Percentiles rank a stretch among this genome's conserved stretches.
phyloP scores from a whole-genome alignment of 139 green algal genomes.

The Protoeuglena noctilucae region DNA sequence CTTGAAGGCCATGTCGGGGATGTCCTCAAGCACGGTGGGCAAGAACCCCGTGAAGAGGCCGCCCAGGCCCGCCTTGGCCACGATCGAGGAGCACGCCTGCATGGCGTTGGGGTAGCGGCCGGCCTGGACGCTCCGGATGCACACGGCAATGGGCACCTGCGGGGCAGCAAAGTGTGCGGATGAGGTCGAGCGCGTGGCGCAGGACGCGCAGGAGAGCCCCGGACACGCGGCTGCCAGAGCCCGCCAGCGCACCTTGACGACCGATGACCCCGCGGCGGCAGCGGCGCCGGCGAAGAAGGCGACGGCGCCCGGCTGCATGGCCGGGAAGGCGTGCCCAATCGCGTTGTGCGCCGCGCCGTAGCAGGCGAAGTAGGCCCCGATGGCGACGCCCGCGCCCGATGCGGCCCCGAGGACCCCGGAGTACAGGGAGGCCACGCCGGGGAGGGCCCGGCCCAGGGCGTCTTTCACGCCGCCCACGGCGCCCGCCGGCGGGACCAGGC shows the following conservation, averaged over 20 bases:
- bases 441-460: not conserved
- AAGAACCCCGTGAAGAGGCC: conserved; percentile 66
- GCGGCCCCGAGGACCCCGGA: conserved; percentile 70
- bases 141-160: conserved; percentile 68
- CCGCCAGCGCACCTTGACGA: too few species aligned
- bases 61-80: conserved; percentile 29
- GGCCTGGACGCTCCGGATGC: conserved; percentile 66
- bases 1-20: conserved; percentile 78
- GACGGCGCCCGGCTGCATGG: conserved; percentile 5
- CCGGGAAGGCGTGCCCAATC: conserved; percentile 23
- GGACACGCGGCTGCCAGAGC: too few species aligned
- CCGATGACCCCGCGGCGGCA: not conserved
- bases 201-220: too few species aligned
- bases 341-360: conserved; percentile 50
- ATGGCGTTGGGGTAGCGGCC: conserved; percentile 60
- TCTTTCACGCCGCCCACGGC: not conserved
- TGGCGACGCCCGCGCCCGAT: conserved; percentile 75
- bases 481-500: conserved; percentile 3
- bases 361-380: conserved; percentile 88
- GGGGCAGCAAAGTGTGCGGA: too few species aligned
- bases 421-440: conserved; percentile 44
- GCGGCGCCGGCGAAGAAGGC: not conserved
- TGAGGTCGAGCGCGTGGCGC: too few species aligned
- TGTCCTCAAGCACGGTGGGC: conserved; percentile 67
- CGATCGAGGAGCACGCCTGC: conserved; percentile 33